Evolutionary conservation across 2,329 filamentous ascomycete genomes (phyloP).

Genomic region (Aspergillus thermomutatus): DNA sequence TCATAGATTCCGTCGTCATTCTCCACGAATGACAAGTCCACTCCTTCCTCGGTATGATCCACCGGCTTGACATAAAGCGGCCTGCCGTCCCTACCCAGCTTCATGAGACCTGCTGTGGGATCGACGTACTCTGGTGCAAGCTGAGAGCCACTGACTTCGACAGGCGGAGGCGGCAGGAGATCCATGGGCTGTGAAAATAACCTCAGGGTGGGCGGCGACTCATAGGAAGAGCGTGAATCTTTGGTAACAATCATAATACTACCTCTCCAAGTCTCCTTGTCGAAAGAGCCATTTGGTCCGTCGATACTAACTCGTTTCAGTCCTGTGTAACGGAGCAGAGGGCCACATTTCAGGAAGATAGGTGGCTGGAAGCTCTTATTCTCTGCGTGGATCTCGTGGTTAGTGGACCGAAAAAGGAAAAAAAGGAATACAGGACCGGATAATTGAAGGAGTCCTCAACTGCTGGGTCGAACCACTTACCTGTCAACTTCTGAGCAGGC

Average conservation of each 20-base stretch:
- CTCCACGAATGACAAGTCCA: slow-evolving; percentile 75
- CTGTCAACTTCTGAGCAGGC: slow-evolving; percentile 30
- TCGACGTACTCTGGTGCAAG: slow-evolving; percentile 80
- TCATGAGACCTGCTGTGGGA: slow-evolving; percentile 81
- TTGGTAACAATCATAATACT: slow-evolving; percentile 93
- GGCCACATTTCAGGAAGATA: slow-evolving; percentile 84
- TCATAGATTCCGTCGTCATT: slow-evolving; percentile 82
- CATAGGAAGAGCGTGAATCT: slow-evolving; percentile 79
- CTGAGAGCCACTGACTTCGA: slow-evolving; percentile 58
- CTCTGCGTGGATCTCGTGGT: slow-evolving; percentile 41
- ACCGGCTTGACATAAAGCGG: slow-evolving; percentile 86
- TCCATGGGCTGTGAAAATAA: slow-evolving; percentile 86
- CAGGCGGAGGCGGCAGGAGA: slow-evolving; percentile 72
- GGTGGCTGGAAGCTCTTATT: slow-evolving; percentile 74
- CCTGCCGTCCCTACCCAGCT: slow-evolving; percentile 78
- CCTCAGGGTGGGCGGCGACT: slow-evolving; percentile 70
- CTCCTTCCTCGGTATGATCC: slow-evolving; percentile 75
- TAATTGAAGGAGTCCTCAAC: neutral
- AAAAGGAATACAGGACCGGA: neutral
- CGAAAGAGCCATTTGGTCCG: slow-evolving; percentile 37
- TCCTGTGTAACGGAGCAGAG: slow-evolving; percentile 84
- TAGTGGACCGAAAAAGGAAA: neutral
- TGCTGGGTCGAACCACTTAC: slow-evolving; percentile 14
- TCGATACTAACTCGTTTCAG: slow-evolving; percentile 56
- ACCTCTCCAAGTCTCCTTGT: slow-evolving; percentile 85